A percentile compares a stretch with the other conserved stretches of the same genome.
Conservation (phyloP, 306 rosid genomes). For the Adenanthera pavonina region DNA sequence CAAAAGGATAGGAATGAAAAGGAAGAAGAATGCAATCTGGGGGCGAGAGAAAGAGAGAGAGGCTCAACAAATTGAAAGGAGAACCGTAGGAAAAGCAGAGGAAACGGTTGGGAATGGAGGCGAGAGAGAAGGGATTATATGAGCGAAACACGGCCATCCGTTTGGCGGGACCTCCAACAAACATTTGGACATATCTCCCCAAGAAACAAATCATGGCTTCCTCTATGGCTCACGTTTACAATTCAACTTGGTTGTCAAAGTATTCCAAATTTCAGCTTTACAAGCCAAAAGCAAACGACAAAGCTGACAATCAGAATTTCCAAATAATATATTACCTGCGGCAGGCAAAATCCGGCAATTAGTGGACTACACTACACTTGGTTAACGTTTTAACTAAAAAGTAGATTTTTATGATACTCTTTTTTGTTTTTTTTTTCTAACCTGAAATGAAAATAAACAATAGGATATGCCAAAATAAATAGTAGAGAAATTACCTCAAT, state of each 20-base stretch:
- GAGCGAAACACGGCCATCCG: slow-evolving; percentile 32
- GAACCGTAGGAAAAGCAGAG: slow-evolving; percentile 43
- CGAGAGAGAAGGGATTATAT: slow-evolving; percentile 24
- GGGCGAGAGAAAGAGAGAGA: background rate
- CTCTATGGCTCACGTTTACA: background rate
- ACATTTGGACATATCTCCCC: background rate
- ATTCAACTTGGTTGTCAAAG: slow-evolving; percentile 27
- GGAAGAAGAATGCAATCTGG: background rate
- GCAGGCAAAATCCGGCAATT: slow-evolving; percentile 13
- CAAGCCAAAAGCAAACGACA: slow-evolving; percentile 27
- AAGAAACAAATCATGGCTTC: background rate
- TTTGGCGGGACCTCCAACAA: slow-evolving; percentile 20
- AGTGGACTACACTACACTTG: background rate
- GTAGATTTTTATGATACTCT: too few relatives aligned
- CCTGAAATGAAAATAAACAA: too few relatives aligned
- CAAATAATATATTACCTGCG: background rate
- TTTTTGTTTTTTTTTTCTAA: too few relatives aligned
- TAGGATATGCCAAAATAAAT: background rate
- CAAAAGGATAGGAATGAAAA: background rate
- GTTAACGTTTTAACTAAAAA: background rate
- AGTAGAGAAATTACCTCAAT: background rate
- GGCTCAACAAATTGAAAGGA: slow-evolving; percentile 50
- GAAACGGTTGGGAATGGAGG: slow-evolving; percentile 19
- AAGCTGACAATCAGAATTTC: background rate
- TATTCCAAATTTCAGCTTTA: slow-evolving; percentile 23